Conservation (phyloP, 1,284 basidiomycete species). For the Hemileia vastatrix region DNA sequence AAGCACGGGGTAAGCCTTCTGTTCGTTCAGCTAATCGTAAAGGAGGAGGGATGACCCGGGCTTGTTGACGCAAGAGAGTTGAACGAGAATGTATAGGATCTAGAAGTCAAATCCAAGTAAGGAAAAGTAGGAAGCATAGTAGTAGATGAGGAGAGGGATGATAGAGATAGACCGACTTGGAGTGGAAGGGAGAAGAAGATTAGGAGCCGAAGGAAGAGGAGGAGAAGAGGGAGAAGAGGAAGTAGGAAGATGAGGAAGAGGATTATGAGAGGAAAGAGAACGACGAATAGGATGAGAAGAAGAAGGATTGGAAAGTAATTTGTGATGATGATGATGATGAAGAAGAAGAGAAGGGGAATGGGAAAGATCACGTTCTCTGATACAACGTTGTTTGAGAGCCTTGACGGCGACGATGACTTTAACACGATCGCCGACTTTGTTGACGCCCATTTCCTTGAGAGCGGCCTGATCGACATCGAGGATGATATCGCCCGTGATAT, state of each 20-base stretch:
- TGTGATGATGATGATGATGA: constrained; percentile 18
- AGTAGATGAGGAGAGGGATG: constrained; percentile 38
- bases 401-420: constrained; percentile 76
- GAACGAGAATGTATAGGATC: constrained; percentile 14
- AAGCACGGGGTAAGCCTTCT: constrained; percentile 19
- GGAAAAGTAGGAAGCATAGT: constrained; percentile 46
- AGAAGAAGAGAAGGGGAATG: background rate
- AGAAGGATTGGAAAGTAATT: constrained; percentile 1
- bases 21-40: constrained; percentile 13
- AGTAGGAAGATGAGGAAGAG: constrained; percentile 52
- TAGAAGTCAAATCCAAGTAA: background rate
- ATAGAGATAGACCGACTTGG: constrained; percentile 52
- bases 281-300: constrained; percentile 35
- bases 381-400: constrained; percentile 55
- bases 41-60: constrained; percentile 19
- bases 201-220: constrained; percentile 48
- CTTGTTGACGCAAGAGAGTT: constrained; percentile 21
- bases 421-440: constrained; percentile 77
- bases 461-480: constrained; percentile 76
- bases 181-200: constrained; percentile 51
- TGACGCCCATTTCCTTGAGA: constrained; percentile 76
- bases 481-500: constrained; percentile 77
- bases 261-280: constrained; percentile 61
- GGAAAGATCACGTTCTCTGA: constrained; percentile 13
- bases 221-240: constrained; percentile 26